phyloP scores from a whole-genome alignment of 768 basidiomycete species.

The Xerocomellus amylosporus region DNA sequence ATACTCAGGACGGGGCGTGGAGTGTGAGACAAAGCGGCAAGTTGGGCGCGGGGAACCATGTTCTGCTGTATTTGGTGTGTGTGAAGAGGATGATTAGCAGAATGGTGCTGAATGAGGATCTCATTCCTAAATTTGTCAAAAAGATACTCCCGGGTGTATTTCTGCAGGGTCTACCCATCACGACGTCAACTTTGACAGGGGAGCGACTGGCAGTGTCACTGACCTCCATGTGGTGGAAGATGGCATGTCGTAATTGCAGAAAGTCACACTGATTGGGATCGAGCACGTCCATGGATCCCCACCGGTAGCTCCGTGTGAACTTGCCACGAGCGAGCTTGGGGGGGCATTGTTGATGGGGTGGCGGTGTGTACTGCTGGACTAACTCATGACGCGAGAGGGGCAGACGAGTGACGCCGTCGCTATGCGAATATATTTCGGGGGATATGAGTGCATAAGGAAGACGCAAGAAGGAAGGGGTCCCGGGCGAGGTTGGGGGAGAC shows the following conservation, averaged over 20 bases:
- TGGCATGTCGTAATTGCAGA: slow-evolving; percentile 65
- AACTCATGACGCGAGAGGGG: slow-evolving; percentile 67
- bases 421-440: slow-evolving; percentile 81
- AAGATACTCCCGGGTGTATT: slow-evolving; percentile 80
- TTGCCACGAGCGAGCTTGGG: slow-evolving; percentile 56
- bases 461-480: slow-evolving; percentile 55
- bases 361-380: slow-evolving; percentile 69
- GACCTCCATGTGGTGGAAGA: slow-evolving; percentile 90
- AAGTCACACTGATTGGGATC: slow-evolving; percentile 83
- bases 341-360: slow-evolving; percentile 40
- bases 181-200: slow-evolving; percentile 17
- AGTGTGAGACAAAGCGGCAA: slow-evolving; percentile 32
- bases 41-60: slow-evolving; percentile 34
- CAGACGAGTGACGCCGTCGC: slow-evolving; percentile 66
- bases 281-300: slow-evolving; percentile 81
- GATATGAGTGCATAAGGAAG: slow-evolving; percentile 85
- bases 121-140: slow-evolving; percentile 74
- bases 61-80: slow-evolving; percentile 45
- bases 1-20: slow-evolving; percentile 60
- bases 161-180: slow-evolving; percentile 67
- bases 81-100: slow-evolving; percentile 40
- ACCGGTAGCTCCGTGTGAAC: slow-evolving; percentile 72
- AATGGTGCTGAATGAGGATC: slow-evolving; percentile 52
- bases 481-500: slow-evolving; percentile 69
- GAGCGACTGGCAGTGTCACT: slow-evolving; percentile 25